Conservation (phyloP, 345 rosid genomes). For the Boechera stricta region DNA sequence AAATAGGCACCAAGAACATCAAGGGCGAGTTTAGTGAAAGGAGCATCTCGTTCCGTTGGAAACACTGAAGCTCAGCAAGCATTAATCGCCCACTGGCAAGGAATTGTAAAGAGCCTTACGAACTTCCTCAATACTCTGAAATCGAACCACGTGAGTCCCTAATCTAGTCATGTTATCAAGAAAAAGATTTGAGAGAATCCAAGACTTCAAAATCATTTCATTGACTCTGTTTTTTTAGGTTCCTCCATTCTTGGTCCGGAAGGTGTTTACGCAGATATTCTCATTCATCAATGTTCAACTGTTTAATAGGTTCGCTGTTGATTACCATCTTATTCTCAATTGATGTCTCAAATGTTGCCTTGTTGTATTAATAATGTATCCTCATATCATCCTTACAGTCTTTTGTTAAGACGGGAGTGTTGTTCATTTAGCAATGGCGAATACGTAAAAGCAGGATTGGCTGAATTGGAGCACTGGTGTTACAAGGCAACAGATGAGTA, state of each 20-base stretch:
- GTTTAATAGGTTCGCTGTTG: constrained; percentile 64
- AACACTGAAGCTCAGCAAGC: constrained; percentile 85
- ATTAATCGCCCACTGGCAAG: constrained; percentile 96
- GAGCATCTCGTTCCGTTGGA: constrained; percentile 77
- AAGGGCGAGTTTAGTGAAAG: constrained; percentile 94
- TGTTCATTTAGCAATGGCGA: constrained; percentile 94
- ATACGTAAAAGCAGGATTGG: constrained; percentile 85
- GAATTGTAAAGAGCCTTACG: constrained; percentile 91
- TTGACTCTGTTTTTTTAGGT: constrained; percentile 54
- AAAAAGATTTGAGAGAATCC: neutral
- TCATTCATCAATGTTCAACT: constrained; percentile 93
- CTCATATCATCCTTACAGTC: constrained; percentile 48
- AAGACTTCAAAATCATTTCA: neutral
- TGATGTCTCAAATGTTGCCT: neutral
- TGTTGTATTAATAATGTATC: constrained; percentile 7
- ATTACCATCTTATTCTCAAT: neutral
- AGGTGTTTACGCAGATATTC: constrained; percentile 88
- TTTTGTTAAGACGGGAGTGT: constrained; percentile 81
- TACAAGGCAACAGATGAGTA: constrained; percentile 91
- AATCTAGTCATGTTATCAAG: constrained; percentile 40
- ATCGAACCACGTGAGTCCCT: constrained; percentile 62
- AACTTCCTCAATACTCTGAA: constrained; percentile 78
- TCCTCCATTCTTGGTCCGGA: constrained; percentile 86
- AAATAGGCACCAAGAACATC: constrained; percentile 93
- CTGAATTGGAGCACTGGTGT: constrained; percentile 90